Evolutionary conservation across 2,329 filamentous ascomycete genomes (phyloP).

Genomic region (Trichophyton simii): DNA sequence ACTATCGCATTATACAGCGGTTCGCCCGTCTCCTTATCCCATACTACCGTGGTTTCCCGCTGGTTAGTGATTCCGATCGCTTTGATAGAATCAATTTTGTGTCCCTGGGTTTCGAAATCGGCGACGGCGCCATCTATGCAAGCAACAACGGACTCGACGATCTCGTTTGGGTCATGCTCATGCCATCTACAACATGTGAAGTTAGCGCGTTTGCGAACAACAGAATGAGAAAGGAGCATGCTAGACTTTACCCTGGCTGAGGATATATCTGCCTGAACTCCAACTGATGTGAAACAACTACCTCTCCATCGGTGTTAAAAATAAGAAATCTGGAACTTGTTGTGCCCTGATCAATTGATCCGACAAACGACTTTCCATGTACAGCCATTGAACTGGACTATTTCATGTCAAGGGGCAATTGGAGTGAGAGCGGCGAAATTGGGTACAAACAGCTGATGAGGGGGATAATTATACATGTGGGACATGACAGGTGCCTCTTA

Average conservation of each 20-base stretch:
- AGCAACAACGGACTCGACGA: conserved; percentile 60
- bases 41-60: conserved; percentile 75
- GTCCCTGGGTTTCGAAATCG: conserved; percentile 58
- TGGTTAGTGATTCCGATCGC: conserved; percentile 82
- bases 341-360: conserved; percentile 82
- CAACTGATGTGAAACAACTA: conserved; percentile 71
- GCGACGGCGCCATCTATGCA: conserved; percentile 69
- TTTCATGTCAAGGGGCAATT: background rate
- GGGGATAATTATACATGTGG: background rate
- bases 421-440: background rate
- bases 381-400: background rate
- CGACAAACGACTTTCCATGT: conserved; percentile 46
- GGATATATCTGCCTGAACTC: conserved; percentile 80
- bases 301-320: conserved; percentile 66
- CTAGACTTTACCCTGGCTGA: conserved; percentile 58
- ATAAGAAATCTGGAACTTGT: conserved; percentile 84
- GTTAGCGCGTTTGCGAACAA: background rate
- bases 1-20: conserved; percentile 79
- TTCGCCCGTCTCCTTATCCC: conserved; percentile 70
- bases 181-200: conserved; percentile 53
- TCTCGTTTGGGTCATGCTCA: conserved; percentile 71
- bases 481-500: background rate
- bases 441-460: background rate
- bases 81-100: conserved; percentile 55
- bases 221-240: background rate